These are phyloP conservation scores for Pleurotus cornucopiae DNA, from an alignment of 768 basidiomycete genomes.

Conservation along the genomic window DNA sequence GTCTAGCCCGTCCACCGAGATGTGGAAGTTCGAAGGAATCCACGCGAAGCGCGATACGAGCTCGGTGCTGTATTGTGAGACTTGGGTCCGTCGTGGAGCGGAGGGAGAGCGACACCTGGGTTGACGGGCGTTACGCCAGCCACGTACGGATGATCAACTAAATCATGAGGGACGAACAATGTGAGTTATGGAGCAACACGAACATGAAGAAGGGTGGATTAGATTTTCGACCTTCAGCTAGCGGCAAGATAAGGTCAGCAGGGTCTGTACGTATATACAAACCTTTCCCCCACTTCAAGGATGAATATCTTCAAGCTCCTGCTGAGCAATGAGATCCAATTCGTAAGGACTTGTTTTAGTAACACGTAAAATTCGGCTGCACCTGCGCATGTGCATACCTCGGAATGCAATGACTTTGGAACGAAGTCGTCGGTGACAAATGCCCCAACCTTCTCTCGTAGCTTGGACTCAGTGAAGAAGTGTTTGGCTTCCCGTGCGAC, in stretches of 20 bases:
- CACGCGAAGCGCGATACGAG: conserved; percentile 10
- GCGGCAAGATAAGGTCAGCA: not conserved
- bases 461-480: not conserved
- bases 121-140: not conserved
- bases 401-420: conserved; percentile 10
- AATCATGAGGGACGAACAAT: not conserved
- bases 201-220: conserved; percentile 15
- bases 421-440: conserved; percentile 10
- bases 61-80: not conserved
- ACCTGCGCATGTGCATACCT: conserved; percentile 1
- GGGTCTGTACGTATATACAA: not conserved
- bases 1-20: conserved; percentile 10
- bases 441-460: not conserved
- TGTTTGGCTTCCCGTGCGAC: not conserved
- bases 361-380: too few relatives aligned
- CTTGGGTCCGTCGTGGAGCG: not conserved
- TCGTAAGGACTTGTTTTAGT: not conserved
- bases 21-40: conserved; percentile 14
- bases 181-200: not conserved
- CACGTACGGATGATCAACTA: not conserved
- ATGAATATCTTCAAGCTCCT: conserved; percentile 13
- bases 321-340: conserved; percentile 9
- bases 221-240: conserved; percentile 12
- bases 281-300: conserved; percentile 12
- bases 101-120: conserved; percentile 3